Percentiles rank a stretch among this genome's conserved stretches.
These are phyloP conservation scores for Malania oleifera DNA, from an alignment of 164 flowering plant species.

Conservation along the genomic window DNA sequence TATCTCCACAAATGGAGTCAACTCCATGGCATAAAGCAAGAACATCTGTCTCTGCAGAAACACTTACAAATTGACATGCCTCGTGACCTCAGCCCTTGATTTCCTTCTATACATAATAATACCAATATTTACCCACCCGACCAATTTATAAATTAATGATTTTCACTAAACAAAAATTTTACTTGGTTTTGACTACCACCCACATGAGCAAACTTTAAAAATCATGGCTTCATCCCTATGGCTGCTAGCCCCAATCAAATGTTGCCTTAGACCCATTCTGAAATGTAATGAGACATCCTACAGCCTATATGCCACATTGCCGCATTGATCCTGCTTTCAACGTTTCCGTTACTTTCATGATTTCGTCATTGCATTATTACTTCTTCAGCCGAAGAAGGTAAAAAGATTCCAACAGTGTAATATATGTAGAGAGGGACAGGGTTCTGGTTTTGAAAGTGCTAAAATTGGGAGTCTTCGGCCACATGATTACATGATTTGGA, in stretches of 20 bases:
- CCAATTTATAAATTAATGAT: not conserved
- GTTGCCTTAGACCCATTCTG: not conserved
- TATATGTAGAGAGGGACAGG: conserved; percentile 18
- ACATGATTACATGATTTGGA: conserved; percentile 22
- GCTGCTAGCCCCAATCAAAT: not conserved
- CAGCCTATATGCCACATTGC: not conserved
- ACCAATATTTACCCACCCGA: no score
- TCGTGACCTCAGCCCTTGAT: no score
- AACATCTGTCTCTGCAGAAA: no score
- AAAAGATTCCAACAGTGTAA: conserved; percentile 22
- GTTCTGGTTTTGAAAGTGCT: conserved; percentile 1
- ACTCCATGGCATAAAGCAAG: no score
- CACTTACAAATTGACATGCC: no score
- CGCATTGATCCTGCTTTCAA: conserved; percentile 12
- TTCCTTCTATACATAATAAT: no score
- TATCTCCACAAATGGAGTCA: no score
- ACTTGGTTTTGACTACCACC: not conserved
- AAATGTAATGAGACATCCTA: not conserved
- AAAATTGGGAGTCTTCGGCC: not conserved
- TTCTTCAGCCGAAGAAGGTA: conserved; percentile 9
- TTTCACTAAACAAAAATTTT: not conserved
- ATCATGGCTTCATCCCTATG: not conserved
- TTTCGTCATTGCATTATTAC: conserved; percentile 8
- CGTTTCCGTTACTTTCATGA: conserved; percentile 17
- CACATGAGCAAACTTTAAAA: not conserved